Evolutionary conservation across 2,329 filamentous ascomycete genomes (phyloP).

Genomic region (Penicillium aurantiogriseum): DNA sequence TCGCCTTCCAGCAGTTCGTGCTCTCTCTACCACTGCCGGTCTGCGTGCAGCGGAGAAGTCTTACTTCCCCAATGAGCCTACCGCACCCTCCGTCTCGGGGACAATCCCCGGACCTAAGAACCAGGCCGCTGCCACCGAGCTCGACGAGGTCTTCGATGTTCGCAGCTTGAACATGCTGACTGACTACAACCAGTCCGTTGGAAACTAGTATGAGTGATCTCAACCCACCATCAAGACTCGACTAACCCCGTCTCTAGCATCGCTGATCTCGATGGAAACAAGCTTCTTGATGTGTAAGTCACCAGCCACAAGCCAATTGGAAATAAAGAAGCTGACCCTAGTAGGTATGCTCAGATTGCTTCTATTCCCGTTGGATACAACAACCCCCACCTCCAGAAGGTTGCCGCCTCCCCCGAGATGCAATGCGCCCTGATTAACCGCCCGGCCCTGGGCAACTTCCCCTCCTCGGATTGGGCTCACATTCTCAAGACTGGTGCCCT

Average conservation of each 20-base stretch:
- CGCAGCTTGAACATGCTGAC: conserved; percentile 79
- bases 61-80: conserved; percentile 60
- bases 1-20: conserved; percentile 36
- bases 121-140: conserved; percentile 65
- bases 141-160: conserved; percentile 80
- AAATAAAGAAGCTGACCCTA: not conserved
- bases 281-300: conserved; percentile 51
- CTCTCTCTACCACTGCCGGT: conserved; percentile 37
- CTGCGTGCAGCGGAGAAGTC: conserved; percentile 44
- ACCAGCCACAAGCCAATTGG: not conserved
- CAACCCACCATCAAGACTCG: not conserved
- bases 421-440: conserved; percentile 78
- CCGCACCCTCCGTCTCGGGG: conserved; percentile 54
- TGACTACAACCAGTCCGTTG: conserved; percentile 70
- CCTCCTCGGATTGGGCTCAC: conserved; percentile 76
- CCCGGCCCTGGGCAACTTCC: conserved; percentile 87
- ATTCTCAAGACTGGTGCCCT: conserved; percentile 74
- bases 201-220: conserved; percentile 64
- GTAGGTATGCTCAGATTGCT: conserved; percentile 77
- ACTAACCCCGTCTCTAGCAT: conserved; percentile 38
- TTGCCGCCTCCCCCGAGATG: conserved; percentile 76
- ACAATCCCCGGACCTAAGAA: conserved; percentile 74
- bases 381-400: conserved; percentile 71
- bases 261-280: conserved; percentile 52
- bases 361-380: conserved; percentile 93